phyloP scores from a whole-genome alignment of 1,139 yeast species.

The Magnusiomyces fungicola region DNA sequence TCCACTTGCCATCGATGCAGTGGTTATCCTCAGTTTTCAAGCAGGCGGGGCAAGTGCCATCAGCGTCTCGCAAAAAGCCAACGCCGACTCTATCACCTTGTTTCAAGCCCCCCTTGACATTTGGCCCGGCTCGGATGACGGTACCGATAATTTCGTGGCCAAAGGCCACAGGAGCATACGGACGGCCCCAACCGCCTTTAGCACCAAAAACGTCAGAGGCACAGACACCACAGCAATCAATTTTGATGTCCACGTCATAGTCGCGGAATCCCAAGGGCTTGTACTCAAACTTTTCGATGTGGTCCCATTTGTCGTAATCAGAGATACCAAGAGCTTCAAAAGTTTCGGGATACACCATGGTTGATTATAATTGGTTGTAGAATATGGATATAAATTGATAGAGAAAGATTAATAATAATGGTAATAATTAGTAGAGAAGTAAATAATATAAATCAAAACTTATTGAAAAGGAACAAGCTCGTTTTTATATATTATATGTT shows the following conservation, averaged over 20 bases:
- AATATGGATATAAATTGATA: no score
- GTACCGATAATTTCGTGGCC: slow-evolving; percentile 53
- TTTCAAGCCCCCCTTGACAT: slow-evolving; percentile 34
- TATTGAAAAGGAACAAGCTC: no score
- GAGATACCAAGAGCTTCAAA: slow-evolving; percentile 12
- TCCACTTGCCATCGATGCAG: slow-evolving; percentile 39
- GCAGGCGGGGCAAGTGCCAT: slow-evolving; percentile 46
- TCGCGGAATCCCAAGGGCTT: slow-evolving; percentile 8
- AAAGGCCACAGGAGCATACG: slow-evolving; percentile 33
- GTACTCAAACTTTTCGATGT: slow-evolving; percentile 1
- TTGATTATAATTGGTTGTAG: no score
- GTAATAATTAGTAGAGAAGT: no score
- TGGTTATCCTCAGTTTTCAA: slow-evolving; percentile 42
- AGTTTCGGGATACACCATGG: slow-evolving; percentile 21
- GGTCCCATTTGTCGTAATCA: background rate
- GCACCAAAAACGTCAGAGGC: slow-evolving; percentile 50
- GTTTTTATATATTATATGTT: no score
- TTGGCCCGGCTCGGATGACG: slow-evolving; percentile 43
- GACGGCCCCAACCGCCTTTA: slow-evolving; percentile 36
- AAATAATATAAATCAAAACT: no score
- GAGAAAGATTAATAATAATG: no score
- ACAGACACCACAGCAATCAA: slow-evolving; percentile 52
- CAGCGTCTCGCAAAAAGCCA: slow-evolving; percentile 48
- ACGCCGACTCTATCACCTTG: slow-evolving; percentile 57
- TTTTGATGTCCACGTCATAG: slow-evolving; percentile 40